These are phyloP conservation scores for Nakaseomyces sp. DNA, from an alignment of 1,139 yeast genomes.

Conservation along the genomic window DNA sequence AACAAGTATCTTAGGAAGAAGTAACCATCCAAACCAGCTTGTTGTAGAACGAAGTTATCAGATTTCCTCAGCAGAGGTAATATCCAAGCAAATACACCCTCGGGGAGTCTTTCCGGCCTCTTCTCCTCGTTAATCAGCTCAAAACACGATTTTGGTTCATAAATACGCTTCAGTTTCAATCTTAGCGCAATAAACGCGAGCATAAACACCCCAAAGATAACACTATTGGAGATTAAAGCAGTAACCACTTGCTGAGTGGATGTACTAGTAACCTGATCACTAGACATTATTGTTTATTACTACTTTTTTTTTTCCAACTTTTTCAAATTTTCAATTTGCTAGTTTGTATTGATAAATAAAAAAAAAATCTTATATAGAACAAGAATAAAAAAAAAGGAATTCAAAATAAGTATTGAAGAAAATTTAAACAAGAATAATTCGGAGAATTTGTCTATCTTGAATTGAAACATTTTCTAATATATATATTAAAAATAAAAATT, in stretches of 20 bases:
- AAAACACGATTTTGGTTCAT: slow-evolving; percentile 64
- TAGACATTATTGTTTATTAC: slow-evolving; percentile 29
- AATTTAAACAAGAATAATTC: too few relatives aligned
- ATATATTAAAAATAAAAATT: too few relatives aligned
- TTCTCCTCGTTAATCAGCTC: slow-evolving; percentile 38
- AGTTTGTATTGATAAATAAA: not conserved
- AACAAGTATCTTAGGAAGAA: slow-evolving; percentile 72
- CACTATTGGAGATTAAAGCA: slow-evolving; percentile 47
- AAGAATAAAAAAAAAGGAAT: too few relatives aligned
- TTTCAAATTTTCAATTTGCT: not conserved
- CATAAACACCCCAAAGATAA: slow-evolving; percentile 52
- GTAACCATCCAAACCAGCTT: slow-evolving; percentile 86
- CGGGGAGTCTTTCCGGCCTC: slow-evolving; percentile 49
- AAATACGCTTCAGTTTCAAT: slow-evolving; percentile 57
- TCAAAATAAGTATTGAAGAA: too few relatives aligned
- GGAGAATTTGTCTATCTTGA: too few relatives aligned
- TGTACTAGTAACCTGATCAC: slow-evolving; percentile 36
- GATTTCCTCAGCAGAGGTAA: slow-evolving; percentile 43
- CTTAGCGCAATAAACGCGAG: slow-evolving; percentile 52
- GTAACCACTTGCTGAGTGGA: slow-evolving; percentile 47
- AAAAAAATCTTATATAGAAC: too few relatives aligned
- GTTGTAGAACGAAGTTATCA: slow-evolving; percentile 63
- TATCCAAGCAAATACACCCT: slow-evolving; percentile 54
- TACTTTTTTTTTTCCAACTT: not conserved
- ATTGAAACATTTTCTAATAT: too few relatives aligned